Conservation (phyloP, 1,139 yeast genomes). For the Lodderomyces elongisporus region DNA sequence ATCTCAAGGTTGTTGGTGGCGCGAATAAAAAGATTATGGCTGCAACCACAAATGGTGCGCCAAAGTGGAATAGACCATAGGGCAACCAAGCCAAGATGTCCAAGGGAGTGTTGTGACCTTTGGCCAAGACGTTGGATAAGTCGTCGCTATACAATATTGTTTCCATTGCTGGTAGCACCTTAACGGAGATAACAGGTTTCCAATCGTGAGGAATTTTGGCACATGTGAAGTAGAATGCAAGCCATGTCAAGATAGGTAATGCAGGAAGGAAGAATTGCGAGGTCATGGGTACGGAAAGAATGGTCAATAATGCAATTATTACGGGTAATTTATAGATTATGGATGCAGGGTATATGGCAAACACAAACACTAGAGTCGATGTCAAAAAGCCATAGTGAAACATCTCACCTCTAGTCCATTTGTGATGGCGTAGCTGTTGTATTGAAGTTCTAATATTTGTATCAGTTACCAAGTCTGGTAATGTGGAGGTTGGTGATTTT, state of each 20-base stretch:
- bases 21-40: slow-evolving; percentile 76
- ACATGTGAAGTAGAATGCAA: slow-evolving; percentile 75
- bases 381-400: slow-evolving; percentile 50
- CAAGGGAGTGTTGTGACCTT: slow-evolving; percentile 58
- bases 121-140: slow-evolving; percentile 78
- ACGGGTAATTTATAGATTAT: slow-evolving; percentile 43
- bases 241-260: slow-evolving; percentile 85
- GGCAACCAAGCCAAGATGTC: slow-evolving; percentile 96
- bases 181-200: slow-evolving; percentile 88
- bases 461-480: slow-evolving; percentile 57
- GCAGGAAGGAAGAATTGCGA: slow-evolving; percentile 84
- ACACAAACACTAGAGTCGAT: slow-evolving; percentile 47
- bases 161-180: slow-evolving; percentile 89
- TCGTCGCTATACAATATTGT: slow-evolving; percentile 93
- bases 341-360: slow-evolving; percentile 49
- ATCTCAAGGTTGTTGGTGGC: slow-evolving; percentile 84
- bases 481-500: slow-evolving; percentile 48
- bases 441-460: slow-evolving; percentile 51
- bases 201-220: slow-evolving; percentile 70
- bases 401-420: slow-evolving; percentile 43
- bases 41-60: slow-evolving; percentile 86
- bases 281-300: slow-evolving; percentile 66
- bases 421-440: too few species aligned
- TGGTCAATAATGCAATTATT: slow-evolving; percentile 27
- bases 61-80: slow-evolving; percentile 86